Percentiles rank a stretch among this genome's conserved stretches.
Conservation (phyloP, 2,329 filamentous ascomycete genomes). For the Aspergillus quadrilineatus region DNA sequence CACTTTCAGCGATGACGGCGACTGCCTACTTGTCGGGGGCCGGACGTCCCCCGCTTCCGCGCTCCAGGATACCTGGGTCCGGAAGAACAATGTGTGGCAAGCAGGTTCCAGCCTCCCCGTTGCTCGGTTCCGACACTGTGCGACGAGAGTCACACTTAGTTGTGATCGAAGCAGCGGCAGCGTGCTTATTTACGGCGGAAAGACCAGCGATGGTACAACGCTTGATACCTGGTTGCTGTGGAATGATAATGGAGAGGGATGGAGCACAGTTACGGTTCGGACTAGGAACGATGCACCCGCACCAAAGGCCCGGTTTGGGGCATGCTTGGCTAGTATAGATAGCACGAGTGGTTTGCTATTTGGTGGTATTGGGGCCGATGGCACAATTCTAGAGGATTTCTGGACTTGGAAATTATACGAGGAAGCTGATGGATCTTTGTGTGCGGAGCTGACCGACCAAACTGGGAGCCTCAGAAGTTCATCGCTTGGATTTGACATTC, state of each 20-base stretch:
- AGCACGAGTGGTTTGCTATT: conserved; percentile 61
- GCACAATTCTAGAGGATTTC: conserved; percentile 60
- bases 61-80: conserved; percentile 73
- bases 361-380: conserved; percentile 69
- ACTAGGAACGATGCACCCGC: conserved; percentile 26
- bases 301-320: conserved; percentile 57
- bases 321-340: conserved; percentile 45
- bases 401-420: conserved; percentile 63
- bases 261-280: conserved; percentile 48
- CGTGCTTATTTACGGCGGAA: conserved; percentile 64
- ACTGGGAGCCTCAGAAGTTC: conserved; percentile 25
- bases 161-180: conserved; percentile 29
- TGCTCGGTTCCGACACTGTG: conserved; percentile 74
- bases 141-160: conserved; percentile 47
- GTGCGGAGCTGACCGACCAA: conserved; percentile 27
- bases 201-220: conserved; percentile 49
- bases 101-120: conserved; percentile 63
- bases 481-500: conserved; percentile 31
- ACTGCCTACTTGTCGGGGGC: conserved; percentile 71
- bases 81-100: conserved; percentile 63
- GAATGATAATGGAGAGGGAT: conserved; percentile 48
- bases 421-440: conserved; percentile 32
- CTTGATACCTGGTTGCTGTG: conserved; percentile 58
- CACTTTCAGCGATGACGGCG: conserved; percentile 53
- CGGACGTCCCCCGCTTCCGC: conserved; percentile 71